Evolutionary conservation across 2,329 filamentous ascomycete species (phyloP).

Genomic region (Macrophomina tecta): DNA sequence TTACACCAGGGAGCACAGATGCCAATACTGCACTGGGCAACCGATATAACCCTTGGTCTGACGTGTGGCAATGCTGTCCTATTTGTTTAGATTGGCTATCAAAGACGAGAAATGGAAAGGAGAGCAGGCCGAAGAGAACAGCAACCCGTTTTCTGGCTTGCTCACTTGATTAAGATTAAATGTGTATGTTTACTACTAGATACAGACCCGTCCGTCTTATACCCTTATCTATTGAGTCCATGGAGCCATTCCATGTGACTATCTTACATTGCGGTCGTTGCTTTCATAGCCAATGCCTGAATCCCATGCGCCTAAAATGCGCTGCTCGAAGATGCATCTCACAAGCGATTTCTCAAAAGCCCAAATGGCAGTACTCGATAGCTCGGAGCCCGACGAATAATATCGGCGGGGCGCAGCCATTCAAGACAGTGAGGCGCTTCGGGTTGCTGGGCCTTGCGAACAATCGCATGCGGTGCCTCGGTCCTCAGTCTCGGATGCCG

Average conservation of each 20-base stretch:
- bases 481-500: too few species aligned
- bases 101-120: background rate
- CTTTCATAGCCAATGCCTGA: slow-evolving; percentile 18
- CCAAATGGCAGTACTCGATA: too few species aligned
- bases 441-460: too few species aligned
- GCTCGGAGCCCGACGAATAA: too few species aligned
- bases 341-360: background rate
- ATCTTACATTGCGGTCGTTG: slow-evolving; percentile 13
- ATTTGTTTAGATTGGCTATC: background rate
- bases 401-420: too few species aligned
- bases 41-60: background rate
- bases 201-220: background rate
- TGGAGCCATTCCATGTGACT: background rate
- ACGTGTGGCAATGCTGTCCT: background rate
- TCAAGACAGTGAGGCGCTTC: too few species aligned
- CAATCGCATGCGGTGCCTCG: too few species aligned
- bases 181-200: background rate
- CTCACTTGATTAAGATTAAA: slow-evolving; percentile 5
- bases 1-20: background rate
- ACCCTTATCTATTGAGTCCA: slow-evolving; percentile 2
- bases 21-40: slow-evolving; percentile 17
- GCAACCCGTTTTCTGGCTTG: background rate
- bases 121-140: background rate
- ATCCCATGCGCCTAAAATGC: slow-evolving; percentile 17
- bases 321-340: slow-evolving; percentile 4